Base-by-base conservation (phyloP, 306 rosid species). In the Mucuna pruriens region DNA sequence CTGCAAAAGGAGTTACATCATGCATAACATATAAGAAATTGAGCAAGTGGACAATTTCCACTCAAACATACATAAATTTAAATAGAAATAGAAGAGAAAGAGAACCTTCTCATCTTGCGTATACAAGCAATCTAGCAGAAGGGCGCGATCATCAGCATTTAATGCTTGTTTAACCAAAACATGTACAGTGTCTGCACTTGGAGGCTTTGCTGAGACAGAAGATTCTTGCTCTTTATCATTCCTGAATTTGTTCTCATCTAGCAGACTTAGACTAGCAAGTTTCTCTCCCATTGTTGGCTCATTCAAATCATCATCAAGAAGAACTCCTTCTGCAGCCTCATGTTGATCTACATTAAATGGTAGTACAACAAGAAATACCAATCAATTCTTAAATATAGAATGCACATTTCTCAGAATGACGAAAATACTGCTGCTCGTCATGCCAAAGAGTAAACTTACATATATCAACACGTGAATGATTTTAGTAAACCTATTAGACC, bases 251-350 rank as follows among this genome's bases (percentile, higher is more conserved):
- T 85, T 77, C 31, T 72, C 80, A 4, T 84, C 85, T 15, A 49
- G 34, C 74, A 90, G 73, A 84, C 75, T 75, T 55, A 91, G 86
- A 84, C 64, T 73, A 6, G 86, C 94, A 75, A 90, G 94, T 74
- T 85, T 90, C 77, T 93, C 97, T 65, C 94, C 97, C 91, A 91
- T 91, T 45, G 93, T 91, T 54, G 94, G 97, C 71, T 91, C 94
- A 63, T 83, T 83, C 67, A 63, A 34, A 72, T 89, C 91, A 71
- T 83, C 80, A 44, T 87, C 71, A n/a, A 71, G 82, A 71, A 81
- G 84, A 51, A 86, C 67, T 19, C 76, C 91, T 77, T 88, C 90
- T 25, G 88, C 87, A 55, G 71, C 83, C 71, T 86, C 88, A 20
- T 78, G 84, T 54, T 78, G 79, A 34, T 44, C 80, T 84, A 34